Percentiles rank a stretch among this genome's conserved stretches.
Evolutionary conservation across 345 rosid genomes (phyloP).

Genomic region (Microcos paniculata): DNA sequence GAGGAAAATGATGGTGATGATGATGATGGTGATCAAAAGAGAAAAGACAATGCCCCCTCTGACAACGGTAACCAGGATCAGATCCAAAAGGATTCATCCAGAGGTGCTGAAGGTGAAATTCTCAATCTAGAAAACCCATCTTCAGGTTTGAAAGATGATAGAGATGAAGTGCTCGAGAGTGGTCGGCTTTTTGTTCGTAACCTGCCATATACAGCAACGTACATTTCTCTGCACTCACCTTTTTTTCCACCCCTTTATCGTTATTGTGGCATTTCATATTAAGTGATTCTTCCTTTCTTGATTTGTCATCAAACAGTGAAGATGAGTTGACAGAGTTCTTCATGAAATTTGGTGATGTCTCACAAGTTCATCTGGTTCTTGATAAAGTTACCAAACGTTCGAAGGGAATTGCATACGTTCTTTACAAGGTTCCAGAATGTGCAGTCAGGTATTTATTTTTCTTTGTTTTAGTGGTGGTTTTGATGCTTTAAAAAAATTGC

Average conservation of each 20-base stretch:
- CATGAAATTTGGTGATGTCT: conserved; percentile 55
- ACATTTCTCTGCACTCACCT: conserved; percentile 13
- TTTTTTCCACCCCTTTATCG: conserved; percentile 3
- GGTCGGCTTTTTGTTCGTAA: conserved; percentile 87
- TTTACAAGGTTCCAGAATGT: conserved; percentile 57
- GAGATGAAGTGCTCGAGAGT: conserved; percentile 41
- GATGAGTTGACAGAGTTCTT: conserved; percentile 87
- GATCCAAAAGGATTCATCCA: conserved; percentile 32
- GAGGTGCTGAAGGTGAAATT: conserved; percentile 41
- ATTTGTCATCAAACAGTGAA: conserved; percentile 48
- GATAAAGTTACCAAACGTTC: conserved; percentile 90
- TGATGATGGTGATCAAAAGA: conserved; percentile 19
- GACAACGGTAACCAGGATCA: conserved; percentile 24
- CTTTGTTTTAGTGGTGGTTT: conserved; percentile 7
- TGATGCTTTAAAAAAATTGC: not conserved
- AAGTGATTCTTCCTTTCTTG: not conserved
- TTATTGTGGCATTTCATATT: not conserved
- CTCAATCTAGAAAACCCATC: conserved; percentile 30
- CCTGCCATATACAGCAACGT: conserved; percentile 79
- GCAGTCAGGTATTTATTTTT: conserved; percentile 64
- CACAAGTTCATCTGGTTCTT: conserved; percentile 79
- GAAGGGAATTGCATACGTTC: conserved; percentile 83
- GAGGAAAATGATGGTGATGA: conserved; percentile 20
- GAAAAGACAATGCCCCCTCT: conserved; percentile 7
- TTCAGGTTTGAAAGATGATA: conserved; percentile 32